Percentiles rank a stretch among this genome's conserved stretches.
Conservation (phyloP, 768 basidiomycete genomes). For the Kwoniella dejecticola region DNA sequence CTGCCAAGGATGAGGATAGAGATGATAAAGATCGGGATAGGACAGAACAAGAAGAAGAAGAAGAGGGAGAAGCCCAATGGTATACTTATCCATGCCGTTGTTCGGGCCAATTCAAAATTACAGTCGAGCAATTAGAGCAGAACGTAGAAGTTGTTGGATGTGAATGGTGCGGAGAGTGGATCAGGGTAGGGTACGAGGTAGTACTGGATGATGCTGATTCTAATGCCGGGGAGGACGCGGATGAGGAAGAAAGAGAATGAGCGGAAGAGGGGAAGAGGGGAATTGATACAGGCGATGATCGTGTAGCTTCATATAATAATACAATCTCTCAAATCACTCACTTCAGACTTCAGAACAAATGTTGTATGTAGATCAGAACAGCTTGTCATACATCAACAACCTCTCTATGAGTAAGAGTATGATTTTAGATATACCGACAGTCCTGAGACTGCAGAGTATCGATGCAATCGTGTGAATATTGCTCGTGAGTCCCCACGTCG, state of each 20-base stretch:
- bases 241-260: background rate
- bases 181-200: constrained; percentile 56
- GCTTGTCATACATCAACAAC: background rate
- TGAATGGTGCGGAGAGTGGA: constrained; percentile 57
- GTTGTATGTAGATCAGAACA: constrained; percentile 1
- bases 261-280: background rate
- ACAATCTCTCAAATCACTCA: too few species aligned
- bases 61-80: constrained; percentile 39
- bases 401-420: background rate
- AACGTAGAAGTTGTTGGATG: constrained; percentile 56
- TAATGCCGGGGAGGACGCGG: too few species aligned
- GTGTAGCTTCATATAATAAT: too few species aligned
- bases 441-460: too few species aligned
- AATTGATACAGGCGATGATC: background rate
- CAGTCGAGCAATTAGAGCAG: constrained; percentile 52
- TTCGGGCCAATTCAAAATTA: constrained; percentile 49
- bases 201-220: constrained; percentile 34
- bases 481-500: too few species aligned
- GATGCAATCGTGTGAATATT: too few species aligned
- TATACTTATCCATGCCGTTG: constrained; percentile 57
- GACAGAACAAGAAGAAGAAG: constrained; percentile 6
- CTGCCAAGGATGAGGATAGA: too few species aligned
- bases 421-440: background rate
- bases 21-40: too few species aligned
- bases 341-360: too few species aligned